These are phyloP conservation scores for Xylaria scruposa DNA, from an alignment of 495 filamentous ascomycete species.

Conservation along the genomic window DNA sequence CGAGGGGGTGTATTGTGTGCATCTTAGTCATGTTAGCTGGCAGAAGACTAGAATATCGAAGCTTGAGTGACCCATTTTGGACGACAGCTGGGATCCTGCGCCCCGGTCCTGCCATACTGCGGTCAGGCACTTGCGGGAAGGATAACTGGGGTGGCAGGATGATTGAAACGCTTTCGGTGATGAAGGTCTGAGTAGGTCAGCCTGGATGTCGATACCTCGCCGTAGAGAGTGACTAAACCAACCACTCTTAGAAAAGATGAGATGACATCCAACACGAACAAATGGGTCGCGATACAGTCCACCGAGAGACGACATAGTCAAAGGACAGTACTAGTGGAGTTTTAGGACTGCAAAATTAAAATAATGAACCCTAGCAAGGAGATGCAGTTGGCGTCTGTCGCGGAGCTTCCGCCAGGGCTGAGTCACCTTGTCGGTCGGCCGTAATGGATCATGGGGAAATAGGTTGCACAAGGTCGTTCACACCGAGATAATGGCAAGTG, in stretches of 20 bases:
- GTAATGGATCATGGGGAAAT: not conserved
- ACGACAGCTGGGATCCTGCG: slow-evolving; percentile 32
- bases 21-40: slow-evolving; percentile 1
- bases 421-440: not conserved
- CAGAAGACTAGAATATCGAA: slow-evolving; percentile 17
- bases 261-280: not conserved
- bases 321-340: not conserved
- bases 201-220: not conserved
- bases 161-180: slow-evolving; percentile 3
- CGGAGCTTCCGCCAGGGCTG: slow-evolving; percentile 1
- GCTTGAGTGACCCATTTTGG: slow-evolving; percentile 30
- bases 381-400: not conserved
- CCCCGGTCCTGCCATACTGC: slow-evolving; percentile 30
- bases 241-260: not conserved
- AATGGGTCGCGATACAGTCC: not conserved
- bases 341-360: not conserved
- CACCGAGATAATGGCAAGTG: slow-evolving; percentile 18
- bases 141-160: not conserved
- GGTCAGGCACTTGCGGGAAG: slow-evolving; percentile 27
- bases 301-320: not conserved
- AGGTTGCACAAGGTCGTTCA: not conserved
- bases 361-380: too few species aligned
- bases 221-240: not conserved
- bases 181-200: not conserved
- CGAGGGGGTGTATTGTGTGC: slow-evolving; percentile 5